phyloP scores from a whole-genome alignment of 2,329 filamentous ascomycete species.

The Arthrobotrys entomopaga region DNA sequence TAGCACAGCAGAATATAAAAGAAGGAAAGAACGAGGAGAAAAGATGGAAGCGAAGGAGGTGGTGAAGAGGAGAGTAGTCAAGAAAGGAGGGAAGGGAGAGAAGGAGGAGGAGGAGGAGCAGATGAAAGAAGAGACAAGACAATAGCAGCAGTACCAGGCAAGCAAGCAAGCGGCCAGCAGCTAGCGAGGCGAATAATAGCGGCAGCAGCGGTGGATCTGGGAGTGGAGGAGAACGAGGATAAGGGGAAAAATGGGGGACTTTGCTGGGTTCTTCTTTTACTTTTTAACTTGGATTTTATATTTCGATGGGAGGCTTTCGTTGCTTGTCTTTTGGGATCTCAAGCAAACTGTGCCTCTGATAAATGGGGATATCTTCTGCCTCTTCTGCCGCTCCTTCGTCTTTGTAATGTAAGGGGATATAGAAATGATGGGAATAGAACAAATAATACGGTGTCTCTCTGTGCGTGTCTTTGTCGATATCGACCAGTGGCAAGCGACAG shows the following conservation, averaged over 20 bases:
- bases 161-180: neutral
- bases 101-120: constrained; percentile 17
- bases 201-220: constrained; percentile 61
- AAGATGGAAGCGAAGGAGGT: neutral
- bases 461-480: neutral
- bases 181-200: neutral
- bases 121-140: constrained; percentile 7
- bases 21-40: neutral
- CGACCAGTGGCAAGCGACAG: neutral
- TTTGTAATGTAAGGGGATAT: neutral
- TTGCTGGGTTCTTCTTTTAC: too few relatives aligned
- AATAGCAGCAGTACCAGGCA: constrained; percentile 5
- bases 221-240: too few relatives aligned
- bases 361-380: neutral
- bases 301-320: too few relatives aligned
- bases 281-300: too few relatives aligned
- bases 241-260: too few relatives aligned
- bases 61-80: neutral
- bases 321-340: neutral
- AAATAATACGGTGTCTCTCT: too few relatives aligned
- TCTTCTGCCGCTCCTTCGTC: neutral
- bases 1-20: constrained; percentile 30
- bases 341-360: constrained; percentile 6
- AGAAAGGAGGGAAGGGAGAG: constrained; percentile 8
- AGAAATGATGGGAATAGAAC: neutral